Evolutionary conservation across 163 green algal species (phyloP).

Genomic region (Chloromonas sp.): DNA sequence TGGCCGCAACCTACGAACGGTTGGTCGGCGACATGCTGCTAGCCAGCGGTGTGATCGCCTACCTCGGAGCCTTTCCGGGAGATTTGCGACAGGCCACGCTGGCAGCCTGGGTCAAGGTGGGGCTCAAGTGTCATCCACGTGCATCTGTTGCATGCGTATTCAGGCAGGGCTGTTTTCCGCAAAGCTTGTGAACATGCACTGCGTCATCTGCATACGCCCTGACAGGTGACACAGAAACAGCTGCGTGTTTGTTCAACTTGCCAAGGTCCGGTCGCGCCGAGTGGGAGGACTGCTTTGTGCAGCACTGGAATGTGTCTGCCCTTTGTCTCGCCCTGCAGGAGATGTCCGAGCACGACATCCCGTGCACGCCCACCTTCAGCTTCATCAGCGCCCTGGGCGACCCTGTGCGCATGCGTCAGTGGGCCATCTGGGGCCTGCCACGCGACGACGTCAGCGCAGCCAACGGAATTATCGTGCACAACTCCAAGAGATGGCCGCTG

Average conservation of each 20-base stretch:
- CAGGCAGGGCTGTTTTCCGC: too few species aligned
- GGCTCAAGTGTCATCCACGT: neutral
- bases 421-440: conserved; percentile 48
- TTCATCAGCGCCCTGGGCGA: conserved; percentile 45
- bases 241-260: too few species aligned
- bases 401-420: conserved; percentile 42
- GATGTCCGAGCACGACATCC: conserved; percentile 7
- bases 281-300: neutral
- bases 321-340: neutral
- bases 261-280: too few species aligned
- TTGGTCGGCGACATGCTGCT: conserved; percentile 58
- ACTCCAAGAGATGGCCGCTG: conserved; percentile 40
- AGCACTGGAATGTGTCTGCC: neutral
- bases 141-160: neutral
- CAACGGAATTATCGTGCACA: conserved; percentile 49
- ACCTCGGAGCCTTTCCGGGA: conserved; percentile 58
- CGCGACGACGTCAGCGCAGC: conserved; percentile 53
- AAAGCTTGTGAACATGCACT: too few species aligned
- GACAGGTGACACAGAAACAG: too few species aligned
- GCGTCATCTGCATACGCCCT: too few species aligned
- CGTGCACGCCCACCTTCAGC: conserved; percentile 19
- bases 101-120: conserved; percentile 13
- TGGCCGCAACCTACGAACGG: conserved; percentile 31
- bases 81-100: conserved; percentile 37
- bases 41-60: conserved; percentile 49